Conservation (phyloP, 805 yeast species). For the Candida qinlingensis region DNA sequence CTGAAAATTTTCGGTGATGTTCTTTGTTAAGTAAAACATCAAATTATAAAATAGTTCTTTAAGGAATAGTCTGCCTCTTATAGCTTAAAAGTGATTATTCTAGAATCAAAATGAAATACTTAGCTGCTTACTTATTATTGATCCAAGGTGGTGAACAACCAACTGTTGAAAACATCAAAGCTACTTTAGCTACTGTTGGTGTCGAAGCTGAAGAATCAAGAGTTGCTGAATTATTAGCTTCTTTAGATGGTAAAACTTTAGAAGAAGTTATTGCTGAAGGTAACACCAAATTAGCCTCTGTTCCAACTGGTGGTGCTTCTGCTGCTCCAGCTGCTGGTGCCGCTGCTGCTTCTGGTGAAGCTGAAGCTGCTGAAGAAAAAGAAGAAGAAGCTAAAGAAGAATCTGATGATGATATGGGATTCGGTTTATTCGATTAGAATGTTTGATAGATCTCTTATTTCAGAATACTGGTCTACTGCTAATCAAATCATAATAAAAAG, state of each 20-base stretch:
- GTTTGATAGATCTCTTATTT: background rate
- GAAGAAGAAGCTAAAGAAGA: constrained; percentile 46
- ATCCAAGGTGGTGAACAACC: constrained; percentile 82
- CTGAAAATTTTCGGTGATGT: constrained; percentile 16
- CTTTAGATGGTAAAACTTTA: constrained; percentile 70
- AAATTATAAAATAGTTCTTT: constrained; percentile 2
- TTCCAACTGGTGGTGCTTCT: constrained; percentile 81
- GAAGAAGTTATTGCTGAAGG: constrained; percentile 76
- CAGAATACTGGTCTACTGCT: background rate
- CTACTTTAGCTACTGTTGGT: constrained; percentile 71
- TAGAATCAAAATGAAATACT: constrained; percentile 60
- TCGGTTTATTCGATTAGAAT: constrained; percentile 65
- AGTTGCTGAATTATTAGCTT: constrained; percentile 62
- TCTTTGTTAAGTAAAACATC: background rate
- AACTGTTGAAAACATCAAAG: constrained; percentile 69
- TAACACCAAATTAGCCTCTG: constrained; percentile 73
- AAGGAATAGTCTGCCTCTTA: constrained; percentile 77
- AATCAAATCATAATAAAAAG: background rate
- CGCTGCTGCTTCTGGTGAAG: constrained; percentile 49
- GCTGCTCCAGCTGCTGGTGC: constrained; percentile 53
- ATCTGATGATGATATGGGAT: constrained; percentile 68
- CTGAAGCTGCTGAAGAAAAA: constrained; percentile 42
- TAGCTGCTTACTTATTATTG: constrained; percentile 90
- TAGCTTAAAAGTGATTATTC: constrained; percentile 80
- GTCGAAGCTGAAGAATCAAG: constrained; percentile 77